Evolutionary conservation across 495 filamentous ascomycete species (phyloP).

Genomic region (Neurospora sp.): DNA sequence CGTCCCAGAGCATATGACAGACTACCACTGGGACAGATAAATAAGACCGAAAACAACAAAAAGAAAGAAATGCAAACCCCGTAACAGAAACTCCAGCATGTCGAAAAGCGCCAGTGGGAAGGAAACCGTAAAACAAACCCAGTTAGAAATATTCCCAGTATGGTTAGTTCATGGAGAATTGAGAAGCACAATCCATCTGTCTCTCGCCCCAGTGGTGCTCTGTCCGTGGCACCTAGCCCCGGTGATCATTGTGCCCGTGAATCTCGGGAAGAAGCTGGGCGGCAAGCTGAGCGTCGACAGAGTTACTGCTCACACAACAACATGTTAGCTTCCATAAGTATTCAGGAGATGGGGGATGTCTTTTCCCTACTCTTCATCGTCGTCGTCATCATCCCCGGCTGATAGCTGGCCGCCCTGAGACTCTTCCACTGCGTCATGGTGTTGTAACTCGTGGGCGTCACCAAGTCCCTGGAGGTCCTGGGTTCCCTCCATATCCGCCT

Average conservation of each 20-base stretch:
- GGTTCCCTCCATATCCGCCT: background rate
- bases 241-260: constrained; percentile 1
- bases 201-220: background rate
- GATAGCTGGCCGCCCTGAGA: background rate
- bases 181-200: background rate
- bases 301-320: background rate
- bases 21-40: background rate
- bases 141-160: background rate
- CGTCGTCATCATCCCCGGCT: background rate
- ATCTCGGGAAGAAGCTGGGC: constrained; percentile 16
- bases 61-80: background rate
- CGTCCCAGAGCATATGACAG: background rate
- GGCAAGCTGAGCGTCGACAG: constrained; percentile 9
- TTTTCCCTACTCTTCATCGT: background rate
- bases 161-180: background rate
- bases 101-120: background rate
- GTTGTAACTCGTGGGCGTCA: background rate
- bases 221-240: background rate
- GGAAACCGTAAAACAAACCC: background rate
- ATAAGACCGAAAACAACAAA: background rate
- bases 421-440: background rate
- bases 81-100: background rate
- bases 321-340: background rate
- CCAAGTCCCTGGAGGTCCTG: background rate
- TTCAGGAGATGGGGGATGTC: background rate